Evolutionary conservation across 139 green algal genomes (phyloP).

Genomic region (Asterochloris sp.): DNA sequence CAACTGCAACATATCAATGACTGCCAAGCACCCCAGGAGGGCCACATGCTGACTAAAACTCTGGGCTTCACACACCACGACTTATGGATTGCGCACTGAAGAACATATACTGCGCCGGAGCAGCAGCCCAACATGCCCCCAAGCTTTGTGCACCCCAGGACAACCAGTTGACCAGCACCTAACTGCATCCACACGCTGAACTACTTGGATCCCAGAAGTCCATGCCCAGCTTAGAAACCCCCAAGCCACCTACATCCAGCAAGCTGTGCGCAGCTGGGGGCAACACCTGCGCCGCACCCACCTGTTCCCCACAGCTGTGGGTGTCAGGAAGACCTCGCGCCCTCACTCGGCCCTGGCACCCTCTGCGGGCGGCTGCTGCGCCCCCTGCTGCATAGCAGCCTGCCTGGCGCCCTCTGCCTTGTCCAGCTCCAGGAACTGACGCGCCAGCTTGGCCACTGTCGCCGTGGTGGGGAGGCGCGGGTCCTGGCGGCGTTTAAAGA

Average conservation of each 20-base stretch:
- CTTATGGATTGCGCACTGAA: no score
- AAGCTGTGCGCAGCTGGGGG: no score
- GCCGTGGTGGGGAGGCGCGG: constrained; percentile 30
- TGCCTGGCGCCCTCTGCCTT: background rate
- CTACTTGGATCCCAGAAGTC: background rate
- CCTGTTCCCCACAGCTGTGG: no score
- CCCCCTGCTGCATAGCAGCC: background rate
- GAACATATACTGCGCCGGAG: background rate
- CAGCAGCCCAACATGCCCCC: constrained; percentile 7
- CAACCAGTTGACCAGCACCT: no score
- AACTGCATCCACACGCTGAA: background rate
- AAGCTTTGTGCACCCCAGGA: no score
- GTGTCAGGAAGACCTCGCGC: no score
- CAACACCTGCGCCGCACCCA: no score
- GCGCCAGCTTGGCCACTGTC: constrained; percentile 26
- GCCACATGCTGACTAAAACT: no score
- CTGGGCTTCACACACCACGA: no score
- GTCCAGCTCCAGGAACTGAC: background rate
- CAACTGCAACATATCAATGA: no score
- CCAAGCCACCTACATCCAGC: background rate
- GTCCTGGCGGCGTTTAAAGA: constrained; percentile 49
- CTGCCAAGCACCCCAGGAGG: no score
- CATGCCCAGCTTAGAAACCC: background rate
- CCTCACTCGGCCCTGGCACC: no score
- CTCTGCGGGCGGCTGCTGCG: background rate